phyloP scores from a whole-genome alignment of 768 basidiomycete species.

The Podaxis sp. region DNA sequence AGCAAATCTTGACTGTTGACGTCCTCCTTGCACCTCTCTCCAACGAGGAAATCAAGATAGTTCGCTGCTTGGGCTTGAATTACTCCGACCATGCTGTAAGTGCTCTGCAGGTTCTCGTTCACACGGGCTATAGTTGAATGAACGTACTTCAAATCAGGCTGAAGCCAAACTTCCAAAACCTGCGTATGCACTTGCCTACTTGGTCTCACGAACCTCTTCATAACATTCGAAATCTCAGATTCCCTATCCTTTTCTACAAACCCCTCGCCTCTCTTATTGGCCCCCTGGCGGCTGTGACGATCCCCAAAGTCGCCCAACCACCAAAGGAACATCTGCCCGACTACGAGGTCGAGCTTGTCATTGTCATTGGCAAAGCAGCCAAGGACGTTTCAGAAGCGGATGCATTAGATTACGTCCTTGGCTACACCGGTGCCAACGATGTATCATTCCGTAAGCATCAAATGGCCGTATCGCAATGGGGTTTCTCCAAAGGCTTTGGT shows the following conservation, averaged over 20 bases:
- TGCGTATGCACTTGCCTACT: slow-evolving; percentile 38
- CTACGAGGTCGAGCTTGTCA: slow-evolving; percentile 78
- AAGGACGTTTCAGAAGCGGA: slow-evolving; percentile 79
- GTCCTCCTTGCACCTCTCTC: slow-evolving; percentile 69
- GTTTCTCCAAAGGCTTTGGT: slow-evolving; percentile 88
- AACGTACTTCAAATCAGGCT: slow-evolving; percentile 37
- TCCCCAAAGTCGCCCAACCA: slow-evolving; percentile 71
- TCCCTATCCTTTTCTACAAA: slow-evolving; percentile 80
- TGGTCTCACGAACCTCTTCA: background rate
- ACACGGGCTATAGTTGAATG: slow-evolving; percentile 3
- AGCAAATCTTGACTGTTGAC: slow-evolving; percentile 65
- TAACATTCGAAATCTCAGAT: slow-evolving; percentile 31
- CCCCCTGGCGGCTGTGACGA: slow-evolving; percentile 59
- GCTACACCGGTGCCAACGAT: slow-evolving; percentile 79
- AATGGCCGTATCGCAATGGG: slow-evolving; percentile 80
- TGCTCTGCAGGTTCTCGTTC: slow-evolving; percentile 7
- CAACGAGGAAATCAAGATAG: slow-evolving; percentile 61
- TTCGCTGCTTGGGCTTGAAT: slow-evolving; percentile 78
- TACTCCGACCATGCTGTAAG: slow-evolving; percentile 81
- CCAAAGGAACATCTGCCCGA: slow-evolving; percentile 70
- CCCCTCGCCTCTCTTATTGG: slow-evolving; percentile 70
- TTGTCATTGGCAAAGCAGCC: slow-evolving; percentile 81
- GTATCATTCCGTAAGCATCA: slow-evolving; percentile 87
- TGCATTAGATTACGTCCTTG: slow-evolving; percentile 84
- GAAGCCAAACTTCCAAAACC: slow-evolving; percentile 67